A percentile compares a stretch with the other conserved stretches of the same genome.
Evolutionary conservation across 2,329 filamentous ascomycete species (phyloP).

Genomic region (Thermoascus crustaceus): DNA sequence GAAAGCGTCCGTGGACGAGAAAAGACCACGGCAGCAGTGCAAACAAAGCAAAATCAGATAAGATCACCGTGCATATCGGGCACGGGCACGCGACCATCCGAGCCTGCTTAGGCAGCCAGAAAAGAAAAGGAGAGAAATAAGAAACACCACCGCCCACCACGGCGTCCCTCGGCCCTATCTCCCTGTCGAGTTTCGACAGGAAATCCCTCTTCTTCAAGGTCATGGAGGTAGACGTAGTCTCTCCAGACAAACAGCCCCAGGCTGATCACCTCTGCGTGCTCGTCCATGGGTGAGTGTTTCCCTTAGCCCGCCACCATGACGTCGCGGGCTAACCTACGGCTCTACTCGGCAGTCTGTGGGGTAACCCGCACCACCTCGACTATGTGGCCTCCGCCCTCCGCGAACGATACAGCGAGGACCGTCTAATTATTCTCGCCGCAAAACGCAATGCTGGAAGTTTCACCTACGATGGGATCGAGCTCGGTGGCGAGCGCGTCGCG

Average conservation of each 20-base stretch:
- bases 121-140: not conserved
- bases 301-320: constrained; percentile 5
- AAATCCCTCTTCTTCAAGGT: constrained; percentile 14
- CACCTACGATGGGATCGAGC: constrained; percentile 60
- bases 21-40: constrained; percentile 6
- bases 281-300: constrained; percentile 47
- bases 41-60: constrained; percentile 7
- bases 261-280: constrained; percentile 53
- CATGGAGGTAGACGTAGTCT: constrained; percentile 12
- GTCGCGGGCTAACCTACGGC: constrained; percentile 5
- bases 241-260: constrained; percentile 9
- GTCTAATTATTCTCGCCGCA: constrained; percentile 48
- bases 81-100: not conserved
- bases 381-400: constrained; percentile 46
- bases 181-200: constrained; percentile 17
- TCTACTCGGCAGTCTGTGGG: constrained; percentile 45
- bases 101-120: constrained; percentile 1
- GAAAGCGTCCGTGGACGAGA: too few relatives aligned
- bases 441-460: constrained; percentile 50
- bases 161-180: constrained; percentile 18
- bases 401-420: constrained; percentile 41
- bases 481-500: constrained; percentile 59
- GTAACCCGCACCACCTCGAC: constrained; percentile 51
- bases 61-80: not conserved
- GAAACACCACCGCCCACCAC: constrained; percentile 6